Evolutionary conservation across 352 stramenopile species (phyloP), one percentile per base, ranked within the genome.

Genomic region (Pythium volutum): DNA sequence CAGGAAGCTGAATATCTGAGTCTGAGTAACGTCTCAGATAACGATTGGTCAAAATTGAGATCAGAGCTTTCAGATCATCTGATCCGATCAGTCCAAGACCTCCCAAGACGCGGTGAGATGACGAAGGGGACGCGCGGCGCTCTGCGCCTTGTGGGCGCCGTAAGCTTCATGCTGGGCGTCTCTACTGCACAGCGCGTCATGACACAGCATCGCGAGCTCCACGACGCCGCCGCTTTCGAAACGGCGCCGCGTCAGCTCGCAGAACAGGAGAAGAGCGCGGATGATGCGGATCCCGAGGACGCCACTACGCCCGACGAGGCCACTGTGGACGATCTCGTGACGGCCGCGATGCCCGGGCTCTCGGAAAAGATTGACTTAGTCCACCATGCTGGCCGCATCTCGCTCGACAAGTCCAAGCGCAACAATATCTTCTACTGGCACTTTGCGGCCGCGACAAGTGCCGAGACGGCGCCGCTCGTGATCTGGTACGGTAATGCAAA

Each of bases 361-460:
- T 70, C 76, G 25, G 66, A 81, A 20, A 68, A 68, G 25, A 62
- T 58, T 25, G 75, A 87, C 29, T 61, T 91, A n/a, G 71, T 70
- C 26, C 84, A 94, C 26, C 80, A 91, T 57, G 84, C 84, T 0
- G 84, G 84, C 0, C 69, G 69, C 33, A 87, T 94, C 42, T 38
- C 74, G 1, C 47, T 94, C 26, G 65, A 80, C 58, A 63, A 74
- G 16, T 67, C 36, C 15, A 75, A 74, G 27, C 74, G 73, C 22
- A 88, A 88, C 62, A 62, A 69, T 3, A 71, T 94, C 27, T 94
- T 94, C 60, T 94, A 92, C 54, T 94, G 85, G 85, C 82, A 89
- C 54, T 89, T 94, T 41, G 66, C 74, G 22, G 79, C 82, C 1
- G 64, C 73, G 15, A 63, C 71, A 16, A 55, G 79, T 16, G 34